Evolutionary conservation across 2,329 filamentous ascomycete genomes (phyloP).

Genomic region (Emydomyces testavorans): DNA sequence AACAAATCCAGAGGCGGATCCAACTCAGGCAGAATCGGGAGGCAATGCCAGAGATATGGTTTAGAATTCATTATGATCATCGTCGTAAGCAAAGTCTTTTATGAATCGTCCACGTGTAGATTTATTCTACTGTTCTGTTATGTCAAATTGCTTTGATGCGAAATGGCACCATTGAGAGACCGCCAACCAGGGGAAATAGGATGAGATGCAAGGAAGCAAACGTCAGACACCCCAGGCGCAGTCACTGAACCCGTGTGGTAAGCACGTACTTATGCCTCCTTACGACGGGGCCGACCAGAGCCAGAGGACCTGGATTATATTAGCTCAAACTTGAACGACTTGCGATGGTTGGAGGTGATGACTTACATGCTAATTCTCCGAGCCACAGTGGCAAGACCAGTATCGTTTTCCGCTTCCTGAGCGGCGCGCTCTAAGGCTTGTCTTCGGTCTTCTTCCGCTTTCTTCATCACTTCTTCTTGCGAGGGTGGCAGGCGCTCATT

Average conservation of each 20-base stretch:
- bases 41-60: neutral
- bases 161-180: neutral
- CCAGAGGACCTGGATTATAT: constrained; percentile 29
- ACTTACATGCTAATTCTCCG: constrained; percentile 93
- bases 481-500: constrained; percentile 90
- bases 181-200: neutral
- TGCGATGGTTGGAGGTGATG: neutral
- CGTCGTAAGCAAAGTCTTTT: neutral
- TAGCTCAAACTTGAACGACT: neutral
- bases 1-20: neutral
- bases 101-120: neutral
- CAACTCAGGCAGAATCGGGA: neutral
- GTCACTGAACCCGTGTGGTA: neutral
- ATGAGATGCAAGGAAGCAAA: neutral
- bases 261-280: constrained; percentile 19
- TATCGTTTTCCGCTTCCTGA: constrained; percentile 83
- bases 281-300: constrained; percentile 27
- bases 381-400: constrained; percentile 72
- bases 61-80: constrained; percentile 1
- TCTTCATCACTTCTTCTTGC: constrained; percentile 79
- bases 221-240: neutral
- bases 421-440: constrained; percentile 77
- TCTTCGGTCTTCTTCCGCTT: constrained; percentile 67
- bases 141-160: neutral
- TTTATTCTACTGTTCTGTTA: neutral